Conservation (phyloP, 441 rosid genomes). For the Populus trichocarpa region DNA sequence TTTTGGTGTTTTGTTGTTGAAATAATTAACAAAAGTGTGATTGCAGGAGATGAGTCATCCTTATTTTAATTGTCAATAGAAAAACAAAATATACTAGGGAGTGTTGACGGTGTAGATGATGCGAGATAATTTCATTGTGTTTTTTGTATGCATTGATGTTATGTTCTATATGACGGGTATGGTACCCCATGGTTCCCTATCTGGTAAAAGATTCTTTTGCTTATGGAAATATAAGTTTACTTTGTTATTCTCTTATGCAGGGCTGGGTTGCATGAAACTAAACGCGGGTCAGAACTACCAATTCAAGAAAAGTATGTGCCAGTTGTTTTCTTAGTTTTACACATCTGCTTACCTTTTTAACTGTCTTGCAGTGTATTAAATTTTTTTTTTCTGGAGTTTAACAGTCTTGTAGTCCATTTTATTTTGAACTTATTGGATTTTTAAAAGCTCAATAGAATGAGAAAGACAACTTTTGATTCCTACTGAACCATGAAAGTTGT, state of each 20-base stretch:
- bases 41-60: background rate
- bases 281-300: conserved; percentile 52
- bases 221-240: background rate
- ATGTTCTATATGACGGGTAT: background rate
- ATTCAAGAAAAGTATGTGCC: conserved; percentile 69
- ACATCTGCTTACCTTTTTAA: background rate
- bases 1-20: background rate
- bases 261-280: conserved; percentile 41
- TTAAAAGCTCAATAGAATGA: background rate
- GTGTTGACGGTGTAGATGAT: background rate
- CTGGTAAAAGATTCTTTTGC: background rate
- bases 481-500: conserved; percentile 13
- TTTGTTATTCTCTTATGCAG: conserved; percentile 26
- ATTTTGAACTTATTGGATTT: background rate
- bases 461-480: conserved; percentile 3
- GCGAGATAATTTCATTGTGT: background rate
- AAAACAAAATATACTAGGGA: too few relatives aligned
- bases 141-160: background rate
- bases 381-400: background rate
- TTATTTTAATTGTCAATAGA: background rate
- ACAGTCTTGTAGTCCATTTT: background rate
- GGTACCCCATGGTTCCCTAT: background rate
- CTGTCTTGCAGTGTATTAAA: background rate
- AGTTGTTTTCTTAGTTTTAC: conserved; percentile 2
- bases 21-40: background rate